These are phyloP conservation scores for Kwoniella pini DNA, from an alignment of 768 basidiomycete genomes.

Conservation along the genomic window DNA sequence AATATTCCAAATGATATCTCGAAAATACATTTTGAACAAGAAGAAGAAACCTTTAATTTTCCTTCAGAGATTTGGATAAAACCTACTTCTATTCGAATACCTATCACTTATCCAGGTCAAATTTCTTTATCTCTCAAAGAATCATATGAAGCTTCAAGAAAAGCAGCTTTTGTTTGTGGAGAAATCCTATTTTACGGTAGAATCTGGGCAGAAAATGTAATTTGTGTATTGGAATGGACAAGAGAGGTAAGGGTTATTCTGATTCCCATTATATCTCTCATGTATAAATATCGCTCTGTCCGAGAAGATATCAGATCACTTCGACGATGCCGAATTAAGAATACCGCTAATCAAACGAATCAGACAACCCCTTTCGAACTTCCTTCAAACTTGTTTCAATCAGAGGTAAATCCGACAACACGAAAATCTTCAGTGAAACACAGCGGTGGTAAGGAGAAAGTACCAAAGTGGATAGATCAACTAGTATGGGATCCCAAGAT, in stretches of 20 bases:
- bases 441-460: background rate
- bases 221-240: slow-evolving; percentile 14
- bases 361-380: slow-evolving; percentile 10
- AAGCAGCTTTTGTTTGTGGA: background rate
- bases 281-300: no score
- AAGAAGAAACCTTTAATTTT: background rate
- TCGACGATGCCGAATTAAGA: no score
- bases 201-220: slow-evolving; percentile 17
- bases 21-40: background rate
- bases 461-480: slow-evolving; percentile 12
- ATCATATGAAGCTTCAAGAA: slow-evolving; percentile 2
- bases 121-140: slow-evolving; percentile 17
- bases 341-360: no score
- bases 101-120: background rate
- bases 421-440: background rate
- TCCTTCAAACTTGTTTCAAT: slow-evolving; percentile 4
- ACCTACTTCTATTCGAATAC: background rate
- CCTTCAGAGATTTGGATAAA: slow-evolving; percentile 6
- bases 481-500: slow-evolving; percentile 11
- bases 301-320: no score
- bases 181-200: slow-evolving; percentile 21
- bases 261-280: no score
- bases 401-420: no score
- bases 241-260: slow-evolving; percentile 17
- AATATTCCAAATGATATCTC: background rate